Base-by-base conservation (phyloP, 352 stramenopile genomes). In the Peronospora farinosa region DNA sequence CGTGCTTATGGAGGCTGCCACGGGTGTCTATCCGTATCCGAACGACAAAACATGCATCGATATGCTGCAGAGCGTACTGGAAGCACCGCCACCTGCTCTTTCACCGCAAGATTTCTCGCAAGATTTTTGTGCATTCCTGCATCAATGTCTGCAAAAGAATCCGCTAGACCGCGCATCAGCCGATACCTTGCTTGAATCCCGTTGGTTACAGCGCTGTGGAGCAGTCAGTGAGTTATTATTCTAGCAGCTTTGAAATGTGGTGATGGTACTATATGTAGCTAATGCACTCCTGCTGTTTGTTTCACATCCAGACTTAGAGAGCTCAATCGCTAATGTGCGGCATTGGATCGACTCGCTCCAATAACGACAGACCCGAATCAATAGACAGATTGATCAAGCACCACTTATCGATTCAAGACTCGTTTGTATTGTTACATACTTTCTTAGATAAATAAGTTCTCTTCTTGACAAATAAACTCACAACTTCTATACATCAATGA, bases 1-100 rank as follows among this genome's bases (percentile, higher is more conserved):
- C 58, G 74, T 96, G 35, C 67, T 96, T 32, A 81, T 98, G 54
- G 88, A 99, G 65, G 82, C 83, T 9, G 72, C 84, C 16, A 92
- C 81, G 15, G 91, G 90, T 46, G 65, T 93, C 17, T 95, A 84
- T 49, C 91, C 90, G 35, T 98, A 96, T 59, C 64, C 69, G 31
- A 85, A 86, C 54, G 73, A 86, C 60, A 72, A 74, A 38, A 88
- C 73, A 19, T 82, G 70, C 48, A 92, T 96, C 53, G 86, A 91
- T 38, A 84, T 89, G 78, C 71, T 92, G 54, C 80, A 92, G 57
- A 85, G 60, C 17, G 72, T 92, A 23, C 60, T 88, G 15, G 80
- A 92, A 45, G 72, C 76, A 11, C 76, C 78, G 5, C 72, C 80
- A 15, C 78, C 80, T 36, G 74, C 69, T 40, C 67, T 92, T 13